A percentile compares a stretch with the other conserved stretches of the same genome.
Conservation (phyloP, 1,139 yeast species). For the Zygosaccharomyces sapae region DNA sequence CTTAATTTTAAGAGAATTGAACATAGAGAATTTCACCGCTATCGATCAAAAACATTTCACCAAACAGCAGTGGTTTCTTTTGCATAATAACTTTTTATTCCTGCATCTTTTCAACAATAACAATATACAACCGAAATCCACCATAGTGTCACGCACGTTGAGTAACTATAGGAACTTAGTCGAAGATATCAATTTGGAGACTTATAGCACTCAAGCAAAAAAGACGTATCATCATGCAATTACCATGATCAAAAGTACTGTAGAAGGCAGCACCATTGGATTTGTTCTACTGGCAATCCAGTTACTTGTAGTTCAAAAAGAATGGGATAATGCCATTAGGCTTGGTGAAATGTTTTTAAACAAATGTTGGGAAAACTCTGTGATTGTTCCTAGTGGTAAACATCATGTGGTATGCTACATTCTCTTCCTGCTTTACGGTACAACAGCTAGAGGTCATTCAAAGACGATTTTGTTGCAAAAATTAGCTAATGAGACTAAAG, state of each 20-base stretch:
- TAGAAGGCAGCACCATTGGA: constrained; percentile 25
- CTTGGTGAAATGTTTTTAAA: constrained; percentile 27
- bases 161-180: constrained; percentile 26
- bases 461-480: constrained; percentile 20
- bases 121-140: constrained; percentile 17
- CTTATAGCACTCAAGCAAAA: constrained; percentile 32
- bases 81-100: constrained; percentile 24
- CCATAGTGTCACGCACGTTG: constrained; percentile 24
- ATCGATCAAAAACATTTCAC: constrained; percentile 25
- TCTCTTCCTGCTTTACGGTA: constrained; percentile 28
- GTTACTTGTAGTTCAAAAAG: constrained; percentile 26
- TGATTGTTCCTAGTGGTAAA: constrained; percentile 5
- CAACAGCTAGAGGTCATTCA: constrained; percentile 24
- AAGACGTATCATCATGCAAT: constrained; percentile 25
- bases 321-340: constrained; percentile 31
- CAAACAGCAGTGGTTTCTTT: constrained; percentile 26
- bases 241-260: constrained; percentile 21
- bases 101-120: constrained; percentile 29
- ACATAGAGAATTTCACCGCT: constrained; percentile 25
- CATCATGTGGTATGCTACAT: constrained; percentile 21
- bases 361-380: constrained; percentile 8
- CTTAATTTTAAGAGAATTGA: constrained; percentile 36
- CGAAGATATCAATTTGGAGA: constrained; percentile 28
- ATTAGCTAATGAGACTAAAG: constrained; percentile 9
- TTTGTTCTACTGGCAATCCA: constrained; percentile 27